Percentiles rank a stretch among this genome's conserved stretches.
Conservation (phyloP, 352 stramenopile species). For the Pythium phragmiticola region DNA sequence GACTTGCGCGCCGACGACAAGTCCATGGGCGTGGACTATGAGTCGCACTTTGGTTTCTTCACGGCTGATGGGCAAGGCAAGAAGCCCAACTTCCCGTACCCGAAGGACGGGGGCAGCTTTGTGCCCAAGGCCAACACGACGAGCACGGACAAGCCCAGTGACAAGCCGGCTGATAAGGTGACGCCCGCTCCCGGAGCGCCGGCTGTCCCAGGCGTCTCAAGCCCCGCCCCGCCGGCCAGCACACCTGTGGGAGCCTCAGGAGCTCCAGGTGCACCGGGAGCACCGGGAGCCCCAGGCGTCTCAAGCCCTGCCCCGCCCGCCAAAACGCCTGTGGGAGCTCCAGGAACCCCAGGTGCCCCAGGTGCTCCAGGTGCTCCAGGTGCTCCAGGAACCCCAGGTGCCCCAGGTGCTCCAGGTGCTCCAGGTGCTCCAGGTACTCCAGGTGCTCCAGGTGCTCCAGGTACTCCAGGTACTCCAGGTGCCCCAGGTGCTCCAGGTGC, state of each 20-base stretch:
- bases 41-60: constrained; percentile 36
- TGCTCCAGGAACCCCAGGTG: no score
- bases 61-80: constrained; percentile 21
- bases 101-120: constrained; percentile 12
- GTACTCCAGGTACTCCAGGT: no score
- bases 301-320: no score
- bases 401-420: no score
- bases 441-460: no score
- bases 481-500: neutral
- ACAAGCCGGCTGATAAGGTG: neutral
- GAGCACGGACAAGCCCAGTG: neutral
- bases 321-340: no score
- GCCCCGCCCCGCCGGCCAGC: neutral
- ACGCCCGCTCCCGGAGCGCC: neutral
- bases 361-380: no score
- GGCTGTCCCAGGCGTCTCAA: no score
- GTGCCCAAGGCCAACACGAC: constrained; percentile 2
- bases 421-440: no score
- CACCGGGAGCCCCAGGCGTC: no score
- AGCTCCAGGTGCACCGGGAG: no score
- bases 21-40: constrained; percentile 17
- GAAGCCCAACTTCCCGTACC: constrained; percentile 28
- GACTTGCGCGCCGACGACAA: constrained; percentile 25
- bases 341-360: no score
- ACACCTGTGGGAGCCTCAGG: neutral